Conservation (phyloP, 2,329 filamentous ascomycete species). For the Pestalotiopsis sp. region DNA sequence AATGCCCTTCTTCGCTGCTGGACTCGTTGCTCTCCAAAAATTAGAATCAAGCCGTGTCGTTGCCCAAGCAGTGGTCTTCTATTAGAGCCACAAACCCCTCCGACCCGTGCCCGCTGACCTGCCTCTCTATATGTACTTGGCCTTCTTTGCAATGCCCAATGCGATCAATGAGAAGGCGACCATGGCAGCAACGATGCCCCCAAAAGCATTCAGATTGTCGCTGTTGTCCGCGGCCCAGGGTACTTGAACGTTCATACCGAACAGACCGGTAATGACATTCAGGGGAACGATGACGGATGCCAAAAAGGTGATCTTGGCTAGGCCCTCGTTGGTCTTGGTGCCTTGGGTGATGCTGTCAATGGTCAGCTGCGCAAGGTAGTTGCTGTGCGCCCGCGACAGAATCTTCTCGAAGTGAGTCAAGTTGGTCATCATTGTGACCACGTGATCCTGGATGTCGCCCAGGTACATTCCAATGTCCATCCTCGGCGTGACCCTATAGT, state of each 20-base stretch:
- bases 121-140: conserved; percentile 45
- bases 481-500: conserved; percentile 91
- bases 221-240: conserved; percentile 54
- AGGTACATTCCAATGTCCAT: conserved; percentile 97
- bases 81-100: not conserved
- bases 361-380: conserved; percentile 92
- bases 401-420: conserved; percentile 97
- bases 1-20: not conserved
- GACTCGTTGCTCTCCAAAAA: not conserved
- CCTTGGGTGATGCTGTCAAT: conserved; percentile 90
- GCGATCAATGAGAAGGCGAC: conserved; percentile 53
- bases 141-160: conserved; percentile 46
- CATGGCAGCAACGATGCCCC: conserved; percentile 61
- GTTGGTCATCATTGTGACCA: conserved; percentile 99
- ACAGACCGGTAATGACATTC: conserved; percentile 86
- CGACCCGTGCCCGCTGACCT: not conserved
- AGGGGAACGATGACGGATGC: conserved; percentile 95
- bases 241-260: conserved; percentile 84
- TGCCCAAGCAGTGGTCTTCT: not conserved
- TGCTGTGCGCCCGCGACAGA: conserved; percentile 89
- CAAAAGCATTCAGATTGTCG: conserved; percentile 56
- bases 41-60: not conserved
- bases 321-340: conserved; percentile 82
- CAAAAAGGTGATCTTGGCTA: conserved; percentile 93
- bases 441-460: conserved; percentile 97